Evolutionary conservation across 805 yeast genomes (phyloP), one percentile per base, ranked within the genome.

Genomic region (Starmerella vitae): DNA sequence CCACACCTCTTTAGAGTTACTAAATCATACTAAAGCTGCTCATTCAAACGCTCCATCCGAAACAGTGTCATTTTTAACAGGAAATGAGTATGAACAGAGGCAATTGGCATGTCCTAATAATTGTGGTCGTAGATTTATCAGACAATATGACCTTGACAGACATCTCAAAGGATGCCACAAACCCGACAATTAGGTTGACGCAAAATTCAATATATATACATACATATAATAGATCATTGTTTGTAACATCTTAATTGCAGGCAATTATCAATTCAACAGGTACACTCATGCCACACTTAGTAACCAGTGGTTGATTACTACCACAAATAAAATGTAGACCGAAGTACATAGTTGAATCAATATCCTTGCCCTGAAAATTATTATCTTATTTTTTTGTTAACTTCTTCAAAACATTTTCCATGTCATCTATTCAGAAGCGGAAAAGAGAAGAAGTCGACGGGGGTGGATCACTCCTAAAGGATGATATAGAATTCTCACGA

Each of bases 71-170:
- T 42, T 52, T 5, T 37, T 64, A 13, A 54, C 64, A 3, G 68
- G 68, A 3, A 47, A 53, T 9, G 61, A 53, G 12, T 61, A 62
- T 39, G 54, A 51, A 4, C 47, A 46, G 13, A 39, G 68, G 6
- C 41, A 43, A 10, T 37, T 60, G 14, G 48, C 45, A 3, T 64
- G 68, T 40, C 51, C 58, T 2, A 39, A 33, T 5, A 54, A 47
- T 2, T 64, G 68, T 36, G 47, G 39, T 20, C 54, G 46, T 41
- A 44, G 63, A 22, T 64, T 61, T 44, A 45, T 42, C 15, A 43
- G 69, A 20, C 42, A 55, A 37, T 64, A 64, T 43, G 69, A 64
- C 41, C 37, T 62, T 33, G 45, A 46, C 20, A 53, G 69, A 6
- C 68, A 64, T 36, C 24, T 60, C 8, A 34, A 38, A 19, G n/a